Conservation (phyloP, 139 green algal species). For the Chlamydomonas incerta region DNA sequence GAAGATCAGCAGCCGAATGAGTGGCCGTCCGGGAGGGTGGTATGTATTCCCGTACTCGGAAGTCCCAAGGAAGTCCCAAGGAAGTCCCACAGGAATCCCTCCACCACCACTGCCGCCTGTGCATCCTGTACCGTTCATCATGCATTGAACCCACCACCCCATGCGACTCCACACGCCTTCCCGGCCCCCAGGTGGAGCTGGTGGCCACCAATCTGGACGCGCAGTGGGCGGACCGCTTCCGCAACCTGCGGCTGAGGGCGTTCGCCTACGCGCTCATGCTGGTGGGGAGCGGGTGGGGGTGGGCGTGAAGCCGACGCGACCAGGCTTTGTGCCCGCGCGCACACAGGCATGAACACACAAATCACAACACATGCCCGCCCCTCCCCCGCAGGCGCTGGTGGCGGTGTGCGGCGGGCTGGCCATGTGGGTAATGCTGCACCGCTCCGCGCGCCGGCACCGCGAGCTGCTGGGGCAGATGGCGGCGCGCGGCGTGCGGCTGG, state of each 20-base stretch:
- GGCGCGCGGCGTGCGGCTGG: neutral
- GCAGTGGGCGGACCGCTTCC: conserved; percentile 39
- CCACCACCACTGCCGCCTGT: too few relatives aligned
- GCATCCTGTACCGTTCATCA: too few relatives aligned
- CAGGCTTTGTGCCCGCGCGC: too few relatives aligned
- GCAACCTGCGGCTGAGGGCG: neutral
- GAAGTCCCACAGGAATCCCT: too few relatives aligned
- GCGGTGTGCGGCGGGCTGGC: neutral
- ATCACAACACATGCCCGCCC: neutral
- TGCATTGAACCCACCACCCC: too few relatives aligned
- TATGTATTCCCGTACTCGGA: neutral
- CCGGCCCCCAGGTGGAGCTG: conserved; percentile 35
- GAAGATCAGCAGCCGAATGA: too few relatives aligned
- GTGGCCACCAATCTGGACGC: conserved; percentile 16
- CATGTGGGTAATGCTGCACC: conserved; percentile 14
- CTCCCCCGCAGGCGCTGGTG: conserved; percentile 6
- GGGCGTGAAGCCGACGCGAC: too few relatives aligned
- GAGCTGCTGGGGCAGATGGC: conserved; percentile 7
- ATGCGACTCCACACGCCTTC: too few relatives aligned
- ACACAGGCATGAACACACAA: too few relatives aligned
- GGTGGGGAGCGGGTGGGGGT: neutral
- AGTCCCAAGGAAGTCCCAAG: neutral
- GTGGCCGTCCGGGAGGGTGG: too few relatives aligned
- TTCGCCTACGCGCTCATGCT: neutral
- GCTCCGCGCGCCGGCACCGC: neutral